These are phyloP conservation scores for Blepharisma japonicum DNA, from an alignment of 73 alveolate species.

Conservation along the genomic window DNA sequence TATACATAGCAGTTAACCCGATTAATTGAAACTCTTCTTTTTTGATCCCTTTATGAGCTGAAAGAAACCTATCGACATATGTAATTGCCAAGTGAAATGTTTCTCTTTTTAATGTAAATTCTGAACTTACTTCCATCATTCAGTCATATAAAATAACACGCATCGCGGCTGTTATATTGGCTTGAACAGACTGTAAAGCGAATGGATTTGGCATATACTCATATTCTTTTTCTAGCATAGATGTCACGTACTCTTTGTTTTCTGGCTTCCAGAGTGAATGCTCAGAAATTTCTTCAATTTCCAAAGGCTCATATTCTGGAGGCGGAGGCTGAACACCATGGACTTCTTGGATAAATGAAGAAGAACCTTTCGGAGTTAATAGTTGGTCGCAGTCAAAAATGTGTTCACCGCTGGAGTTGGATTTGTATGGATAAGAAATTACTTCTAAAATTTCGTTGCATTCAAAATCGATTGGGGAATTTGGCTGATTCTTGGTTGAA, in stretches of 20 bases:
- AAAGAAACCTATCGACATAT: slow-evolving; percentile 67
- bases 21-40: slow-evolving; percentile 68
- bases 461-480: too few relatives aligned
- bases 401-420: too few relatives aligned
- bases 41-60: slow-evolving; percentile 43
- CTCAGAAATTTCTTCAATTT: slow-evolving; percentile 20
- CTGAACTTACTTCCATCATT: slow-evolving; percentile 77
- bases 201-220: slow-evolving; percentile 29
- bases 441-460: too few relatives aligned
- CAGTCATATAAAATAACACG: slow-evolving; percentile 69
- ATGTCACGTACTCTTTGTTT: not conserved
- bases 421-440: too few relatives aligned
- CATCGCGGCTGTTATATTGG: slow-evolving; percentile 2
- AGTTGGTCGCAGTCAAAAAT: too few relatives aligned
- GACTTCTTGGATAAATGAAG: not conserved
- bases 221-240: not conserved
- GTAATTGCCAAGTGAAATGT: slow-evolving; percentile 63
- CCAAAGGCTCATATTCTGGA: slow-evolving; percentile 1
- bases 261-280: not conserved
- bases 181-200: slow-evolving; percentile 22
- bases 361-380: not conserved
- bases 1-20: slow-evolving; percentile 73
- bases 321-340: not conserved
- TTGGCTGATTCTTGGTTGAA: too few relatives aligned
- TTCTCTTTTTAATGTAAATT: slow-evolving; percentile 63